Percentiles rank a stretch among this genome's conserved stretches.
Evolutionary conservation across 495 filamentous ascomycete species (phyloP).

Genomic region (Letharia columbiana): DNA sequence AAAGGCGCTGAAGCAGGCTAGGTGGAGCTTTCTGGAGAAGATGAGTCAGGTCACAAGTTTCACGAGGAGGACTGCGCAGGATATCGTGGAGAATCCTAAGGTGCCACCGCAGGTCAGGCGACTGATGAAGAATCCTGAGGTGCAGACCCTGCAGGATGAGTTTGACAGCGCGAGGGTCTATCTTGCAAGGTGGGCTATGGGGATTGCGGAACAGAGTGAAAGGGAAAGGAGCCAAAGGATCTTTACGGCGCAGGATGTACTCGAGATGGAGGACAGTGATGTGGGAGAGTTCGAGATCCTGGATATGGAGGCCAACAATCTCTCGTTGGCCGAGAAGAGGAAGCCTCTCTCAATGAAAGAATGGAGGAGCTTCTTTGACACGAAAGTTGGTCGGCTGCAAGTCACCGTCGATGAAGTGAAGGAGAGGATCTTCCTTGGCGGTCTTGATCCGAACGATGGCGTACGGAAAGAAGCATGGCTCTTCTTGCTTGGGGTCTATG

Average conservation of each 20-base stretch:
- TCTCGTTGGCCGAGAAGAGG: conserved; percentile 63
- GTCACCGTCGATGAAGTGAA: conserved; percentile 87
- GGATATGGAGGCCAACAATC: conserved; percentile 63
- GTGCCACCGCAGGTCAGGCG: conserved; percentile 79
- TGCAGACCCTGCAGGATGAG: conserved; percentile 90
- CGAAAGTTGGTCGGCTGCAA: conserved; percentile 57
- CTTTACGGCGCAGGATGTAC: conserved; percentile 85
- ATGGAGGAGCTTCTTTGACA: conserved; percentile 82
- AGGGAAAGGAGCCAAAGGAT: conserved; percentile 72
- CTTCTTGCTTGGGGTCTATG: conserved; percentile 82
- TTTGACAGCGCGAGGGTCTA: conserved; percentile 95
- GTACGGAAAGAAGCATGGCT: conserved; percentile 95
- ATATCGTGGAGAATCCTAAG: conserved; percentile 80
- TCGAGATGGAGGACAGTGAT: conserved; percentile 87
- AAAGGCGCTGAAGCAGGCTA: conserved; percentile 89
- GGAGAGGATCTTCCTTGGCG: conserved; percentile 91
- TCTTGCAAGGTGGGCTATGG: conserved; percentile 95
- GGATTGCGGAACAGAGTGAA: conserved; percentile 92
- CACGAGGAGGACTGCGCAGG: conserved; percentile 82
- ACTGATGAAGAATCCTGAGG: conserved; percentile 84
- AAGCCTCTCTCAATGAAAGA: conserved; percentile 72
- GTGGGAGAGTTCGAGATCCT: conserved; percentile 95
- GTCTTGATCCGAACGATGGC: conserved; percentile 78
- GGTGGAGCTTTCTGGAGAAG: conserved; percentile 92
- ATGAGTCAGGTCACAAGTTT: conserved; percentile 95